A percentile compares a stretch with the other conserved stretches of the same genome.
Conservation (phyloP, 805 yeast species). For the Lipomyces kockii region DNA sequence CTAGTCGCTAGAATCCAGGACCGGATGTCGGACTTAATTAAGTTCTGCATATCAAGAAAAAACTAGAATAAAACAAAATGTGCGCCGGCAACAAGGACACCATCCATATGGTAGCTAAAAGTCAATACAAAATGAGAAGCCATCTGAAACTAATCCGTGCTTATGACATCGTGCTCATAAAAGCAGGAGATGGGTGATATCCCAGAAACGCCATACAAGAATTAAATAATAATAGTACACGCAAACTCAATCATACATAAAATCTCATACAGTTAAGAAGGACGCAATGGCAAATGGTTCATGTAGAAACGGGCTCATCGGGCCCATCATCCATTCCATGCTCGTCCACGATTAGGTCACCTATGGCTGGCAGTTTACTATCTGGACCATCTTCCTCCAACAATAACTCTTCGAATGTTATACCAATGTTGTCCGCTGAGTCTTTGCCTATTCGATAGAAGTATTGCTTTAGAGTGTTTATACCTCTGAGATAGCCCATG, state of each 20-base stretch:
- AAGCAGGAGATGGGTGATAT: background rate
- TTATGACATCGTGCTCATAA: background rate
- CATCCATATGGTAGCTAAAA: background rate
- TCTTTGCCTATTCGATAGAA: constrained; percentile 63
- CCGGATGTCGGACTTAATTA: background rate
- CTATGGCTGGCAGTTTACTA: background rate
- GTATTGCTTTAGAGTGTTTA: constrained; percentile 71
- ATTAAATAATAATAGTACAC: background rate
- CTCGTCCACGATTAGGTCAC: background rate
- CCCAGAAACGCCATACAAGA: constrained; percentile 5
- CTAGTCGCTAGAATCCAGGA: background rate
- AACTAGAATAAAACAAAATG: constrained; percentile 8
- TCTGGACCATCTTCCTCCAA: background rate
- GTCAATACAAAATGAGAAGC: background rate
- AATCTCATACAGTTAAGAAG: background rate
- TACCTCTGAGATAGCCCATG: constrained; percentile 82
- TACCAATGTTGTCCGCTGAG: constrained; percentile 1
- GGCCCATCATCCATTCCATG: background rate
- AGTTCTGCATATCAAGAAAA: background rate
- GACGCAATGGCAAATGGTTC: background rate
- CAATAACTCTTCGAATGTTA: background rate
- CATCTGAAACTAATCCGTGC: background rate
- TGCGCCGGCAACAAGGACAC: constrained; percentile 8
- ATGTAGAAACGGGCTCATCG: background rate
- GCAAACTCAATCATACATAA: background rate